A percentile compares a stretch with the other conserved stretches of the same genome.
Evolutionary conservation across 2,329 filamentous ascomycete genomes (phyloP).

Genomic region (Colletotrichum sp.): DNA sequence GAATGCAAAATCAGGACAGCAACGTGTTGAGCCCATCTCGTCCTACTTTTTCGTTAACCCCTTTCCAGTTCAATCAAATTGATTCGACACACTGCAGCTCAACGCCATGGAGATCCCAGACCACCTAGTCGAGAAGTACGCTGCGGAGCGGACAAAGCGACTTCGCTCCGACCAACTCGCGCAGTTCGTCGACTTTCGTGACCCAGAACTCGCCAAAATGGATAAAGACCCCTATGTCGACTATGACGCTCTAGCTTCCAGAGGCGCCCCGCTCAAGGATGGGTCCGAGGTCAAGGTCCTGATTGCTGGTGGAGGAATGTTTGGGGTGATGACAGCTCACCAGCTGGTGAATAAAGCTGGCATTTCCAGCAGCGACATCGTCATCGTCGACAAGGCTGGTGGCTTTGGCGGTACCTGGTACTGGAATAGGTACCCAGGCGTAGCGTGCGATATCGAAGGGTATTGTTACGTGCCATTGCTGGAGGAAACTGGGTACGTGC

Average conservation of each 20-base stretch:
- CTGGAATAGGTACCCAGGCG: slow-evolving; percentile 54
- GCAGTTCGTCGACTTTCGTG: background rate
- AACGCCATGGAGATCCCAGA: background rate
- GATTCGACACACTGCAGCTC: background rate
- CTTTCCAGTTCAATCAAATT: background rate
- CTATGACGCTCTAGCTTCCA: background rate
- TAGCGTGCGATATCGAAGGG: slow-evolving; percentile 61
- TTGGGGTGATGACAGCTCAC: background rate
- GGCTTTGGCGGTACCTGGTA: slow-evolving; percentile 56
- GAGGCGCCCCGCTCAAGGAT: background rate
- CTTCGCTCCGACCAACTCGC: background rate
- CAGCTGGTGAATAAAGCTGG: background rate
- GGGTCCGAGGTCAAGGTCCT: background rate
- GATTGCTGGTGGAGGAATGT: background rate
- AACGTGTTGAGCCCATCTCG: fast-evolving
- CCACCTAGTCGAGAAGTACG: background rate
- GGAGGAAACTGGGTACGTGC: slow-evolving; percentile 14
- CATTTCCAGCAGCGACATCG: background rate
- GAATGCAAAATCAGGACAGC: background rate
- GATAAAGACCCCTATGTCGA: background rate
- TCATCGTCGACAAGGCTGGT: slow-evolving; percentile 42
- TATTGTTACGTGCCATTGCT: slow-evolving; percentile 12
- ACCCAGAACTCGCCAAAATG: background rate
- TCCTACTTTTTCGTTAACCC: background rate
- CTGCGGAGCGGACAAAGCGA: background rate